Evolutionary conservation across 345 rosid genomes (phyloP).

Genomic region (Hibiscus syriacus): DNA sequence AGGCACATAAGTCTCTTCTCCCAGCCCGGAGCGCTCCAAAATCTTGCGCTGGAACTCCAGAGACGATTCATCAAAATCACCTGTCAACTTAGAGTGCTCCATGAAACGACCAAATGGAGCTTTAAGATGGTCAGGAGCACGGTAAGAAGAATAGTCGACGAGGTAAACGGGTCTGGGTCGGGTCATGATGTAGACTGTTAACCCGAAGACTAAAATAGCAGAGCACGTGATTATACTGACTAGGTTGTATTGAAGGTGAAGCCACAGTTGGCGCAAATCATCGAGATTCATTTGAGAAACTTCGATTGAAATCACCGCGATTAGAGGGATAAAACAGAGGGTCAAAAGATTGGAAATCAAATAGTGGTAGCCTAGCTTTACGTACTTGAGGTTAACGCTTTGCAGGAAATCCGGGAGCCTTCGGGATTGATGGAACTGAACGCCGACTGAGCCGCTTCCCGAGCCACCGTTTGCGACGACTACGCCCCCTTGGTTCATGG

Average conservation of each 20-base stretch:
- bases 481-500: slow-evolving; percentile 19
- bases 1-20: no score
- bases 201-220: slow-evolving; percentile 38
- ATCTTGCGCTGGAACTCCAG: slow-evolving; percentile 62
- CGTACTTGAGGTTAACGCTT: slow-evolving; percentile 55
- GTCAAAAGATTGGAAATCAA: slow-evolving; percentile 37
- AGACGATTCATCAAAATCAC: slow-evolving; percentile 48
- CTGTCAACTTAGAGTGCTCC: slow-evolving; percentile 44
- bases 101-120: slow-evolving; percentile 34
- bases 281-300: slow-evolving; percentile 34
- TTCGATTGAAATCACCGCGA: slow-evolving; percentile 27
- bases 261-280: slow-evolving; percentile 40
- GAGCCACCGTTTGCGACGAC: slow-evolving; percentile 11
- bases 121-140: slow-evolving; percentile 32
- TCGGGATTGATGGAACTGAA: slow-evolving; percentile 31
- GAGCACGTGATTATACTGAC: slow-evolving; percentile 36
- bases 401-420: slow-evolving; percentile 43
- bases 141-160: slow-evolving; percentile 42
- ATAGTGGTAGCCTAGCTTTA: slow-evolving; percentile 53
- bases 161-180: slow-evolving; percentile 44
- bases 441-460: slow-evolving; percentile 25
- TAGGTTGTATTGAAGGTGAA: slow-evolving; percentile 47
- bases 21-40: slow-evolving; percentile 62
- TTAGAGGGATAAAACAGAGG: slow-evolving; percentile 39
- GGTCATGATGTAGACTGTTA: slow-evolving; percentile 39